Conservation (phyloP, 345 rosid genomes). For the Clarkia xantiana region DNA sequence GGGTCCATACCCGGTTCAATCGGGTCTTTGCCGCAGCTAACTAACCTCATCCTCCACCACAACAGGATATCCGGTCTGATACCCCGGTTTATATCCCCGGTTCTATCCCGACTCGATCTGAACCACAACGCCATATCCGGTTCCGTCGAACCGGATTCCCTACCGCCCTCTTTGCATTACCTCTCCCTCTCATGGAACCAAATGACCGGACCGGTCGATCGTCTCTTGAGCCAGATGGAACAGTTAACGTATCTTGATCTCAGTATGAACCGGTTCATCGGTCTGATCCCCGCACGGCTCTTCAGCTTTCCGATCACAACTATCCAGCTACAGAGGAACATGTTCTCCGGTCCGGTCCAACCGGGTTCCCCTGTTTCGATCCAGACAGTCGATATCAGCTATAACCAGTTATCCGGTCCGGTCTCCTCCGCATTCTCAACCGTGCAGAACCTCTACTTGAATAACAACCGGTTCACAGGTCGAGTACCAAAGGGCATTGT, state of each 20-base stretch:
- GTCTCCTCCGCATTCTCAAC: conserved; percentile 67
- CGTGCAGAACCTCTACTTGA: conserved; percentile 65
- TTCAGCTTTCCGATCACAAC: conserved; percentile 45
- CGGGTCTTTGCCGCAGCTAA: conserved; percentile 50
- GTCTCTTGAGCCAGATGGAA: conserved; percentile 35
- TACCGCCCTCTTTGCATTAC: conserved; percentile 68
- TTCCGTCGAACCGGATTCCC: conserved; percentile 23
- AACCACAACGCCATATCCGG: conserved; percentile 68
- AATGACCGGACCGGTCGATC: conserved; percentile 56
- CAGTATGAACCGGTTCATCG: conserved; percentile 65
- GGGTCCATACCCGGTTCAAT: conserved; percentile 48
- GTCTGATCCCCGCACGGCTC: conserved; percentile 45
- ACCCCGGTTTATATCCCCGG: conserved; percentile 48
- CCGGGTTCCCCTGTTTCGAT: conserved; percentile 49
- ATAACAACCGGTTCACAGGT: conserved; percentile 76
- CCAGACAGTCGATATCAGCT: conserved; percentile 62
- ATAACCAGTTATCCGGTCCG: conserved; percentile 54
- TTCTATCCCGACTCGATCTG: conserved; percentile 58
- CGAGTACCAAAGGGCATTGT: conserved; percentile 63
- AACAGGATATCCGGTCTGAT: conserved; percentile 65
- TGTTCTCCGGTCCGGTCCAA: conserved; percentile 41
- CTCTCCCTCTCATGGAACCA: conserved; percentile 72
- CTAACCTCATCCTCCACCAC: conserved; percentile 69
- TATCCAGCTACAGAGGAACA: conserved; percentile 68
- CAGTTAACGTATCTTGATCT: conserved; percentile 63